Evolutionary conservation across 441 rosid genomes (phyloP).

Genomic region (Viola pubescens): DNA sequence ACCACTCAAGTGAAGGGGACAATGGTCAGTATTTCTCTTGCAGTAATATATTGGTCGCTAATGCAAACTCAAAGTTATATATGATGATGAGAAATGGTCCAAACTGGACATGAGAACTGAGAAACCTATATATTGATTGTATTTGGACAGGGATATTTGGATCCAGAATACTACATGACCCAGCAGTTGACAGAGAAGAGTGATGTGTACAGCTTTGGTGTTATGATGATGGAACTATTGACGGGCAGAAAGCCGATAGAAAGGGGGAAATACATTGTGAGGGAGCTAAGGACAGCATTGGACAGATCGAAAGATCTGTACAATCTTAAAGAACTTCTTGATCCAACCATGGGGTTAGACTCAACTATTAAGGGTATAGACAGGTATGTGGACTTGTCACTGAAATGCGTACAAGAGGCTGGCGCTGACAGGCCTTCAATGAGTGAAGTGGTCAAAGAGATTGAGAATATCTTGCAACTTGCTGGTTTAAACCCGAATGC

Average conservation of each 20-base stretch:
- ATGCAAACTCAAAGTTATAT: neutral
- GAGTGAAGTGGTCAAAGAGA: slow-evolving; percentile 57
- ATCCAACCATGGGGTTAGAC: slow-evolving; percentile 25
- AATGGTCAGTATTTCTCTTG: slow-evolving; percentile 1
- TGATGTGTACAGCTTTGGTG: slow-evolving; percentile 71
- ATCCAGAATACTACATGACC: slow-evolving; percentile 75
- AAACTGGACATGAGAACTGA: neutral
- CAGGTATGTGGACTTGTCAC: slow-evolving; percentile 42
- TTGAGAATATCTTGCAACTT: slow-evolving; percentile 46
- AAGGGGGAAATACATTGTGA: slow-evolving; percentile 57
- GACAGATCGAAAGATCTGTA: slow-evolving; percentile 39
- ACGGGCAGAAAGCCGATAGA: slow-evolving; percentile 53
- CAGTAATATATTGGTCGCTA: neutral
- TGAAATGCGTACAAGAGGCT: slow-evolving; percentile 44
- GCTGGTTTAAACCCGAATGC: slow-evolving; percentile 46
- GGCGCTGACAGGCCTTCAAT: slow-evolving; percentile 46
- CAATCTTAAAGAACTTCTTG: slow-evolving; percentile 41
- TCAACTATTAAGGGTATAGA: slow-evolving; percentile 41
- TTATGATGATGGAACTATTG: slow-evolving; percentile 52
- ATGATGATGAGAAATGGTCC: neutral
- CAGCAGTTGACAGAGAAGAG: slow-evolving; percentile 74
- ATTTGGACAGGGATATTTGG: slow-evolving; percentile 48
- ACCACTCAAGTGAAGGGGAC: slow-evolving; percentile 5
- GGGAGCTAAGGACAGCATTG: slow-evolving; percentile 43
- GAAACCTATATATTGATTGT: neutral